Percentiles rank a stretch among this genome's conserved stretches.
phyloP scores from a whole-genome alignment of 805 yeast genomes.

The Priceomyces medius region DNA sequence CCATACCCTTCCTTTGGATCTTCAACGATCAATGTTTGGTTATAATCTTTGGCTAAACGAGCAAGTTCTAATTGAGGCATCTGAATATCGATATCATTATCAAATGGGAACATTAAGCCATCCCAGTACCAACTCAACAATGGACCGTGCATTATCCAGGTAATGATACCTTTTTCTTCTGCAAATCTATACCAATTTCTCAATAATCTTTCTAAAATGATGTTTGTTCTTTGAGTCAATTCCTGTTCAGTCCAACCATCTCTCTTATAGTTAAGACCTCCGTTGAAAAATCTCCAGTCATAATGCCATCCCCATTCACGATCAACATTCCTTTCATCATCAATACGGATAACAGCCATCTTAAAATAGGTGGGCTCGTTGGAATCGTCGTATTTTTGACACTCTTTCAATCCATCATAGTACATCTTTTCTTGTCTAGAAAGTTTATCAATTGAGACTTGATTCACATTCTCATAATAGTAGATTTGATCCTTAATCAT shows the following conservation, averaged over 20 bases:
- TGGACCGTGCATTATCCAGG: conserved; percentile 31
- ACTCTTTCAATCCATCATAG: conserved; percentile 21
- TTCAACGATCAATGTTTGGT: conserved; percentile 30
- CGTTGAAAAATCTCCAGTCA: conserved; percentile 61
- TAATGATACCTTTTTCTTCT: conserved; percentile 19
- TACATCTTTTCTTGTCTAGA: conserved; percentile 21
- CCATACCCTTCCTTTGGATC: conserved; percentile 30
- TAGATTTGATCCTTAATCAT: conserved; percentile 16
- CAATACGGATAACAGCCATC: conserved; percentile 26
- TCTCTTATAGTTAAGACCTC: conserved; percentile 47
- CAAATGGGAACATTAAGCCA: conserved; percentile 29
- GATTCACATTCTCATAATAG: conserved; percentile 14
- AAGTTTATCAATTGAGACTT: conserved; percentile 7
- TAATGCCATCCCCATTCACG: conserved; percentile 53
- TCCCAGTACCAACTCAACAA: conserved; percentile 32
- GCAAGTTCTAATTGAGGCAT: conserved; percentile 24
- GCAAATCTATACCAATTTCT: conserved; percentile 27
- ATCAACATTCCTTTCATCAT: conserved; percentile 30
- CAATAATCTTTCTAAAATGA: conserved; percentile 22
- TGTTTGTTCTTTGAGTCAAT: conserved; percentile 16
- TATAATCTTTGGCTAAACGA: conserved; percentile 20
- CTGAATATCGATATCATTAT: conserved; percentile 28
- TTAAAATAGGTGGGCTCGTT: conserved; percentile 39
- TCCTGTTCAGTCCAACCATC: conserved; percentile 29
- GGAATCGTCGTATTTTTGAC: conserved; percentile 13